A percentile compares a stretch with the other conserved stretches of the same genome.
These are phyloP conservation scores for Cruciata laevipes DNA, from an alignment of 257 asterid species.

Conservation along the genomic window DNA sequence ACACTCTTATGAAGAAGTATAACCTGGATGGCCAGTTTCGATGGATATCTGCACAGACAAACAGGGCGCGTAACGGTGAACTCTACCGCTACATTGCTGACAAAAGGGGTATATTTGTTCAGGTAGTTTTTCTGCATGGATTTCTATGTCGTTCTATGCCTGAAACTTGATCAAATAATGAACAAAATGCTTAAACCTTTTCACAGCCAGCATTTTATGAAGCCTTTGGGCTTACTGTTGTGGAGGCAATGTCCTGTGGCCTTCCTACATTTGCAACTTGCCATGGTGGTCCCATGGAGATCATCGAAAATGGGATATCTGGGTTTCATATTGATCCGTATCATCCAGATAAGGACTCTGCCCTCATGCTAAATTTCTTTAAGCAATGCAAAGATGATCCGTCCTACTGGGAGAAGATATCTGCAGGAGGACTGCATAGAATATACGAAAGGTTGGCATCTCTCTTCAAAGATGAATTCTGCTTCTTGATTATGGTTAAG, in stretches of 20 bases:
- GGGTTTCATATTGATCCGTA: slow-evolving; percentile 95
- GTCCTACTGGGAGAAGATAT: slow-evolving; percentile 56
- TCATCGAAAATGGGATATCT: slow-evolving; percentile 75
- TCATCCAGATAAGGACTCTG: slow-evolving; percentile 69
- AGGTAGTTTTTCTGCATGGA: slow-evolving; percentile 35
- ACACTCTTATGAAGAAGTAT: slow-evolving; percentile 58
- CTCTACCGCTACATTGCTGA: slow-evolving; percentile 95
- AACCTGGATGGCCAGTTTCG: slow-evolving; percentile 62
- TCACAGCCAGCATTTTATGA: slow-evolving; percentile 88
- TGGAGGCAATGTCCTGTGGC: slow-evolving; percentile 95
- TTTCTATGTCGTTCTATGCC: neutral
- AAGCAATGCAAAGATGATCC: slow-evolving; percentile 60
- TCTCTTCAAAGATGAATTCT: neutral
- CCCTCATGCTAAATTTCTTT: slow-evolving; percentile 61
- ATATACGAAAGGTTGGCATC: slow-evolving; percentile 49
- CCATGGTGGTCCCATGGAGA: slow-evolving; percentile 95
- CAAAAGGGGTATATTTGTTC: slow-evolving; percentile 84
- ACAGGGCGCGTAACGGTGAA: slow-evolving; percentile 84
- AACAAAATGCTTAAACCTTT: slow-evolving; percentile 4
- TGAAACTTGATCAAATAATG: neutral
- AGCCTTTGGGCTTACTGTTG: slow-evolving; percentile 97
- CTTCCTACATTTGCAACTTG: slow-evolving; percentile 89
- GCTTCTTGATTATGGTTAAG: neutral
- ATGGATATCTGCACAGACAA: slow-evolving; percentile 82
- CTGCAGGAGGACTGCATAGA: slow-evolving; percentile 50